Base-by-base conservation (phyloP, 148 eudicot species). In the Fagopyrum tataricum region DNA sequence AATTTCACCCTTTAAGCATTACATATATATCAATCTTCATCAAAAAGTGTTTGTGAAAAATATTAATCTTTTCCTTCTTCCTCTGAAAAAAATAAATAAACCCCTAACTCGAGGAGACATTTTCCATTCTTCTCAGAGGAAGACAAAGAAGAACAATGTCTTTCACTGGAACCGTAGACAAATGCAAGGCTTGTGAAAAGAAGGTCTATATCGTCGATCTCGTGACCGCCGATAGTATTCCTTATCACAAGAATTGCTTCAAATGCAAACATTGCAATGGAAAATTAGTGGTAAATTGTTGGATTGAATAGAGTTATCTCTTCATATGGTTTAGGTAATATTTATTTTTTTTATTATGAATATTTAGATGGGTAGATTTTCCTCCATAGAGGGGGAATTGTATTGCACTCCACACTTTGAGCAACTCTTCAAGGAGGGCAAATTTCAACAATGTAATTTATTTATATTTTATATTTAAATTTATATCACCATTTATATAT, bases 161-260 rank as follows among this genome's bases (percentile, higher is more conserved):
- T 6, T 83, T 86, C 62, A 89, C 81, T 39, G 96, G 98, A 40
- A 89, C 98, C 23, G 40, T 64, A 15, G 88, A 91, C 66, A 93
- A 91, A 89, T 93, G 98, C 84, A 89, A 86, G 69, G 85, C 84
- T 10, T 93, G 98, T 67, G 97, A 93, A n/a, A 91, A 93, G 48
- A 87, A 87, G 1, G 95, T 93, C 4, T 81, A 93, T 72, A 82
- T 91, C 58, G 83, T 86, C 17, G 98, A 93, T 40, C 75, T 86
- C 95, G 20, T 91, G 15, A 76, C 91, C 1, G 84, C 97, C 12
- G 95, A 93, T 74, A 97, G 98, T 14, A 74, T 84, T 70, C 78
- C 87, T 69, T 91, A 89, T 75, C 97, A 93, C 66, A 91, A 80
- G 49, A 84, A 75, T 53, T 93, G 98, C 81, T 93, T 93, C 82